Base-by-base conservation (phyloP, 306 rosid genomes). In the Quercus wislizeni region DNA sequence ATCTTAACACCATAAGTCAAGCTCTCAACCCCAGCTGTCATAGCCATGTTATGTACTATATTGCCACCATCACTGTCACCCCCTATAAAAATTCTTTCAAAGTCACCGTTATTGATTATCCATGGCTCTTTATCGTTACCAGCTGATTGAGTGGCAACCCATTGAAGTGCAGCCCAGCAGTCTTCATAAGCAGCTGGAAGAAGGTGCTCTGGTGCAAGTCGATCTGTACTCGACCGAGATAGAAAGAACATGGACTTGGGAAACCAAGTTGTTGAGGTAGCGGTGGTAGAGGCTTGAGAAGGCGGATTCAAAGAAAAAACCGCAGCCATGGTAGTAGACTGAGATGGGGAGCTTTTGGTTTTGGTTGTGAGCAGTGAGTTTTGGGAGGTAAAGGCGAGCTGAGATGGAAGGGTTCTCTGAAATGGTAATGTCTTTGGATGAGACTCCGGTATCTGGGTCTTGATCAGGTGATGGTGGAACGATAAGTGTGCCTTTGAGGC, bases 61-160 rank as follows among this genome's bases (percentile, higher is more conserved):
- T 76, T 83, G 15, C 77, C 89, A n/a, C 87, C 91, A 0, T 88
- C 35, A 31, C 85, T 88, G 65, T 86, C 91, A 41, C 88, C 89
- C 0, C 89, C 88, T 0, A 79, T 69, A 77, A 76, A 86, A 21
- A 88, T 19, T 17, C 85, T 55, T 20, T 20, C 55, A 25, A 88
- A 86, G 64, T 86, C 88, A 6, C 89, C 91, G 5, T 84, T 86
- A 6, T 74, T 17, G 28, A 80, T 27, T 33, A 88, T 12, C 89
- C 86, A 86, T 10, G 14, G 5, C 64, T 75, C 78, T 58, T 33
- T 59, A 12, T 12, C 19, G 33, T 17, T 21, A 0, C 62, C 54
- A 12, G 15, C 20, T 14, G 74, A 14, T 8, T 86, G 89, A 5
- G 89, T 55, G 5, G 87, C 87, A 5, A 80, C 28, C 86, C 86